Evolutionary conservation across 768 basidiomycete genomes (phyloP).

Genomic region (Lactarius evosmus): DNA sequence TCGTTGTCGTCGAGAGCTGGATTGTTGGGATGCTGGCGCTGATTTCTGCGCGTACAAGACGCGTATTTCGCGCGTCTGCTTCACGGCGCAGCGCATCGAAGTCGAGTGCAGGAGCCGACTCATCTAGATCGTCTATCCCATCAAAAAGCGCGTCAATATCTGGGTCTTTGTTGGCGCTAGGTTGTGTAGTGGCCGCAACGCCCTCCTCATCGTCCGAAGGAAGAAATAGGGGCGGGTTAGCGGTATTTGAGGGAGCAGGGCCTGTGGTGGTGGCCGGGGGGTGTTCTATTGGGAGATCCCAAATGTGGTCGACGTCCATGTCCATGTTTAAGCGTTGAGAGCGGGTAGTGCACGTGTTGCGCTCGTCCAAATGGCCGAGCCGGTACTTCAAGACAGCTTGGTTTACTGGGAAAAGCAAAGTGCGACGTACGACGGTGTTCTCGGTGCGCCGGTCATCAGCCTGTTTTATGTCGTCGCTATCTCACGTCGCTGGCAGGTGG

Average conservation of each 20-base stretch:
- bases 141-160: slow-evolving; percentile 46
- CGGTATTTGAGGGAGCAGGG: slow-evolving; percentile 19
- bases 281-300: slow-evolving; percentile 43
- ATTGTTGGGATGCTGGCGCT: slow-evolving; percentile 49
- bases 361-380: slow-evolving; percentile 31
- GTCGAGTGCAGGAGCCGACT: slow-evolving; percentile 51
- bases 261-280: slow-evolving; percentile 25
- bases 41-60: slow-evolving; percentile 42
- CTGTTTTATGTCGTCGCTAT: not conserved
- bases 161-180: slow-evolving; percentile 21
- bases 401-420: slow-evolving; percentile 83
- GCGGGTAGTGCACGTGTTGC: slow-evolving; percentile 8
- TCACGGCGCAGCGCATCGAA: slow-evolving; percentile 51
- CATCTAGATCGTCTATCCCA: slow-evolving; percentile 45
- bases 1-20: slow-evolving; percentile 35
- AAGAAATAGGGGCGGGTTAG: slow-evolving; percentile 51
- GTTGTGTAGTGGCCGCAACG: slow-evolving; percentile 13
- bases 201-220: slow-evolving; percentile 55
- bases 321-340: slow-evolving; percentile 18
- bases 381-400: slow-evolving; percentile 73
- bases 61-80: slow-evolving; percentile 50
- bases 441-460: slow-evolving; percentile 48
- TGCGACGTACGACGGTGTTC: slow-evolving; percentile 82
- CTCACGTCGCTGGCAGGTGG: slow-evolving; percentile 37
- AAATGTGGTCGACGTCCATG: slow-evolving; percentile 52